A percentile compares a stretch with the other conserved stretches of the same genome.
These are phyloP conservation scores for Ormosia emarginata DNA, from an alignment of 306 rosid genomes.

Conservation along the genomic window DNA sequence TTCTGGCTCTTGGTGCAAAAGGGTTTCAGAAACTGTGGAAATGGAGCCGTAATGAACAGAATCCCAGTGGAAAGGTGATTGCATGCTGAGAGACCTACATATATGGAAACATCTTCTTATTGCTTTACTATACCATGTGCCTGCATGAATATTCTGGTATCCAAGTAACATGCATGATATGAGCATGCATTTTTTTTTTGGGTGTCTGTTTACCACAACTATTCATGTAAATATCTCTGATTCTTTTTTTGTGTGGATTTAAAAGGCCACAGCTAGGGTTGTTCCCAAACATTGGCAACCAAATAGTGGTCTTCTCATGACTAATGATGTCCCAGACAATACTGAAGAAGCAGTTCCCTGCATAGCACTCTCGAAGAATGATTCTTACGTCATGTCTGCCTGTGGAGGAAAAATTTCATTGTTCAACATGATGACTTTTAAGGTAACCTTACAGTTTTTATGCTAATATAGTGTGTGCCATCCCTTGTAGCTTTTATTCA, in stretches of 20 bases:
- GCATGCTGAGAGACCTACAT: neutral
- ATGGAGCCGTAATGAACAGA: constrained; percentile 50
- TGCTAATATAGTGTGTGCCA: neutral
- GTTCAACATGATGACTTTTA: constrained; percentile 34
- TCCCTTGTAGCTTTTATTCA: neutral
- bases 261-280: constrained; percentile 61
- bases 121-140: neutral
- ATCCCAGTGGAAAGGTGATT: constrained; percentile 52
- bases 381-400: constrained; percentile 57
- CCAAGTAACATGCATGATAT: neutral
- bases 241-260: neutral
- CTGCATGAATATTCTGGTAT: constrained; percentile 1
- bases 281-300: constrained; percentile 7
- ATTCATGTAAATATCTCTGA: neutral
- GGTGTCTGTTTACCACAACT: neutral
- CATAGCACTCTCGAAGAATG: constrained; percentile 58
- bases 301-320: neutral
- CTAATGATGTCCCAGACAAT: neutral
- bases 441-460: neutral
- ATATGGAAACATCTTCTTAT: neutral
- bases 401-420: constrained; percentile 64
- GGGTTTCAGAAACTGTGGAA: constrained; percentile 72
- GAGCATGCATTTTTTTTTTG: neutral
- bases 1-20: constrained; percentile 68
- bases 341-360: constrained; percentile 47